Evolutionary conservation across 2,329 filamentous ascomycete genomes (phyloP).

Genomic region (Pseudohalonectria lignicola): DNA sequence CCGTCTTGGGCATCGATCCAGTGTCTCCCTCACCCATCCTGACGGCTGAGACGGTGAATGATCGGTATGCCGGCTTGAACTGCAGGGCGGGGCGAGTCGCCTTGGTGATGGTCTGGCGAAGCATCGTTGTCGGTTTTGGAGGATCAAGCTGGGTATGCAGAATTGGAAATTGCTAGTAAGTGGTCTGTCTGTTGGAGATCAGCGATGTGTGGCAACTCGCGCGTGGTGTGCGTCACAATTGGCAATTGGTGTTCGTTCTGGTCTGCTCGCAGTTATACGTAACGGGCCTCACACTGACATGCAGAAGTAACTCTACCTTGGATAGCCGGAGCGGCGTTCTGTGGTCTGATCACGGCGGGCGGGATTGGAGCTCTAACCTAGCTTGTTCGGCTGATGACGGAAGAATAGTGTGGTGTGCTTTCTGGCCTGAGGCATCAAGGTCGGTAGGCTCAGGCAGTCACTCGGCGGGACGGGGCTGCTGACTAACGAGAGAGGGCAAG

Average conservation of each 20-base stretch:
- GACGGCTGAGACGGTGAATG: conserved; percentile 53
- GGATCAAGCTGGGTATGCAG: no score
- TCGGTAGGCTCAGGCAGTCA: no score
- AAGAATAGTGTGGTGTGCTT: background rate
- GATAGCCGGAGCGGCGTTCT: no score
- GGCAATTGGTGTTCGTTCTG: background rate
- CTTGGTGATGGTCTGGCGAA: conserved; percentile 50
- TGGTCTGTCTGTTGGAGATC: background rate
- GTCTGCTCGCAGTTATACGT: no score
- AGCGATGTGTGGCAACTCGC: background rate
- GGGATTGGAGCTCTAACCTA: background rate
- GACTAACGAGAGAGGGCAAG: no score
- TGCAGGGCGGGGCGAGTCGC: conserved; percentile 39
- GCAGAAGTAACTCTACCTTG: no score
- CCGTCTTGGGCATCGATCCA: conserved; percentile 44
- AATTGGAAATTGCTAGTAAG: background rate
- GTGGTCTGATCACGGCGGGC: background rate
- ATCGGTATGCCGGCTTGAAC: conserved; percentile 23
- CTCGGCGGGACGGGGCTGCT: no score
- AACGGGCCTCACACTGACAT: no score
- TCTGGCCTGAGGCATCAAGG: background rate
- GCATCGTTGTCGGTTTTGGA: conserved; percentile 38
- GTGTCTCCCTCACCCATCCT: conserved; percentile 62
- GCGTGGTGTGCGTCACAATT: background rate
- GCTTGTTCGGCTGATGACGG: conserved; percentile 1